phyloP scores from a whole-genome alignment of 1,284 basidiomycete species.

The Marasmius fiardii region DNA sequence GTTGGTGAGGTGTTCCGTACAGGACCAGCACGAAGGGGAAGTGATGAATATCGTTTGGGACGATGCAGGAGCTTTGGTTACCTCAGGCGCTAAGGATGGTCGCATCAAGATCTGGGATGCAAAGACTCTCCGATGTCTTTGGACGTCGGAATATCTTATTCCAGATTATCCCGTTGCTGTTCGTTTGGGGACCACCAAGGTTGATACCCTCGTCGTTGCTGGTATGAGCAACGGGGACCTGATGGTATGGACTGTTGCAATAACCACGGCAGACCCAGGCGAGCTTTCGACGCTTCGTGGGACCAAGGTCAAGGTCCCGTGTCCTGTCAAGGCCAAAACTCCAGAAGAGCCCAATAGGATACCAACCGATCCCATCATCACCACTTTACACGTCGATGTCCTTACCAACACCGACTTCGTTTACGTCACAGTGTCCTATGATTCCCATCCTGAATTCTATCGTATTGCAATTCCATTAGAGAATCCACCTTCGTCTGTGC shows the following conservation, averaged over 20 bases:
- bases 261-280: constrained; percentile 11
- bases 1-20: constrained; percentile 42
- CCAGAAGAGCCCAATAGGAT: not conserved
- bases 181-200: constrained; percentile 36
- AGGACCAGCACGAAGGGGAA: constrained; percentile 57
- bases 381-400: constrained; percentile 22
- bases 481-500: constrained; percentile 6
- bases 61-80: constrained; percentile 30
- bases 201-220: constrained; percentile 38
- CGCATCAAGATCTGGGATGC: constrained; percentile 70
- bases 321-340: constrained; percentile 14
- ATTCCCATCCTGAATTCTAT: constrained; percentile 8
- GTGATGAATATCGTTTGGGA: constrained; percentile 56
- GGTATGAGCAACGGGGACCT: constrained; percentile 54
- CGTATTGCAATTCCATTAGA: constrained; percentile 7
- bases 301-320: constrained; percentile 21
- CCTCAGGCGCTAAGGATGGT: constrained; percentile 62
- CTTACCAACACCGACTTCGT: not conserved
- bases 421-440: constrained; percentile 10
- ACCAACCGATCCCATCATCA: not conserved
- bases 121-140: constrained; percentile 49
- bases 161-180: constrained; percentile 50
- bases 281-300: not conserved
- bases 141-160: constrained; percentile 51
- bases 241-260: constrained; percentile 44